These are phyloP conservation scores for Trametes elegans DNA, from an alignment of 768 basidiomycete genomes.

Conservation along the genomic window DNA sequence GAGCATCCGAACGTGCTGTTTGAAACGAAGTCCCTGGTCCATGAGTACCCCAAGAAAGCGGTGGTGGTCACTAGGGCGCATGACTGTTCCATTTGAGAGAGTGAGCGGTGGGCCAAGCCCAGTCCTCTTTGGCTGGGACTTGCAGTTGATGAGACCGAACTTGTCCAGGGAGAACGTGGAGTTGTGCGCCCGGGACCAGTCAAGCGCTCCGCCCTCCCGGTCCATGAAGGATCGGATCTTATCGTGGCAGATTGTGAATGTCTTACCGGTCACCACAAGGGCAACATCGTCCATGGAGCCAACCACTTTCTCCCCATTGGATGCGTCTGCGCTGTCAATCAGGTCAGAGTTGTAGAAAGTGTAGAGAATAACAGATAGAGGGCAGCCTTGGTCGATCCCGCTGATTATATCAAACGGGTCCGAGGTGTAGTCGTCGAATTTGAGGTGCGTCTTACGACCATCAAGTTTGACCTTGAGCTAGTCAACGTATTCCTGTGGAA, in stretches of 20 bases:
- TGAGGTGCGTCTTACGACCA: constrained; percentile 19
- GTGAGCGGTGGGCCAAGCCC: constrained; percentile 4
- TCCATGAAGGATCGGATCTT: constrained; percentile 3
- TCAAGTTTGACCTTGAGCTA: constrained; percentile 20
- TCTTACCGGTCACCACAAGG: neutral
- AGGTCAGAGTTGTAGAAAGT: constrained; percentile 34
- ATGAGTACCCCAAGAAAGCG: constrained; percentile 34
- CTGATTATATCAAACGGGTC: constrained; percentile 20
- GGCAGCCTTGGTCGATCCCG: constrained; percentile 36
- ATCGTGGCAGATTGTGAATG: constrained; percentile 1
- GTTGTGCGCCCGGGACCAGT: too few species aligned
- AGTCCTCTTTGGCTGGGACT: neutral
- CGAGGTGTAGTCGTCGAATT: constrained; percentile 29
- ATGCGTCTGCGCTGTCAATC: constrained; percentile 1
- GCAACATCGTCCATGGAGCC: constrained; percentile 24
- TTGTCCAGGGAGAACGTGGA: too few species aligned
- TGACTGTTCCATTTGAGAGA: constrained; percentile 18
- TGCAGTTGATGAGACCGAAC: constrained; percentile 5
- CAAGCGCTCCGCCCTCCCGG: too few species aligned
- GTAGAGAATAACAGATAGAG: constrained; percentile 30
- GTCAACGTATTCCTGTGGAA: too few species aligned
- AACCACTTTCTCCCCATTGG: constrained; percentile 8
- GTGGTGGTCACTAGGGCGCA: constrained; percentile 11
- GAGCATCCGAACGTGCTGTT: too few species aligned
- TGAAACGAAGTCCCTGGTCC: constrained; percentile 30